These are phyloP conservation scores for Fusarium musae DNA, from an alignment of 2,329 filamentous ascomycete genomes.

Conservation along the genomic window DNA sequence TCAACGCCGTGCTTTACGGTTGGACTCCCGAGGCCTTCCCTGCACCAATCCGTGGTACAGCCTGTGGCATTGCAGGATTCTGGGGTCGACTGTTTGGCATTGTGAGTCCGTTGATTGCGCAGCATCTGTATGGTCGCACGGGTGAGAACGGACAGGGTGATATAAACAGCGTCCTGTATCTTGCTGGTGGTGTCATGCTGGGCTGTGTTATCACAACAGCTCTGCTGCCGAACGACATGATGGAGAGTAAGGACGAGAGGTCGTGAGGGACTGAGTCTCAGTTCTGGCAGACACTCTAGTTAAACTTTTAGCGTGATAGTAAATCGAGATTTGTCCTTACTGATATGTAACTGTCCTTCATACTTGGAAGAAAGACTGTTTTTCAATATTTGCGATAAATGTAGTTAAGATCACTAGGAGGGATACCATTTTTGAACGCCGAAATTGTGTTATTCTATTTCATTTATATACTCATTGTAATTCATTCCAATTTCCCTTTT, in stretches of 20 bases:
- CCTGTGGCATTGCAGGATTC: slow-evolving; percentile 67
- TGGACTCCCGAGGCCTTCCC: slow-evolving; percentile 69
- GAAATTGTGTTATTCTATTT: neutral
- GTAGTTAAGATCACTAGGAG: too few species aligned
- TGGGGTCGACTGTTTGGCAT: slow-evolving; percentile 69
- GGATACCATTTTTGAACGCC: neutral
- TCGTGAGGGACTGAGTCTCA: neutral
- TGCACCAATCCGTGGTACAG: slow-evolving; percentile 64
- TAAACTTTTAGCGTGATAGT: too few species aligned
- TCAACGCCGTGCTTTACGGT: slow-evolving; percentile 52
- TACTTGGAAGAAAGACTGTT: too few species aligned
- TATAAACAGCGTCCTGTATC: slow-evolving; percentile 63
- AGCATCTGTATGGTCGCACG: slow-evolving; percentile 52
- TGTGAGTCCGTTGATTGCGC: slow-evolving; percentile 65
- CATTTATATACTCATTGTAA: neutral
- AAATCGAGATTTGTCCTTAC: too few species aligned
- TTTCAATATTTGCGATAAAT: too few species aligned
- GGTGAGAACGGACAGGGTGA: slow-evolving; percentile 47
- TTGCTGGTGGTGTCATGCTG: slow-evolving; percentile 65
- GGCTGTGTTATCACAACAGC: slow-evolving; percentile 63
- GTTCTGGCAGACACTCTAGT: too few species aligned
- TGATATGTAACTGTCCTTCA: too few species aligned
- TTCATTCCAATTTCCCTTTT: neutral
- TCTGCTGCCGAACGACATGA: slow-evolving; percentile 55
- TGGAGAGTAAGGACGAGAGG: slow-evolving; percentile 49